Evolutionary conservation across 2,329 filamentous ascomycete genomes (phyloP), one percentile per base, ranked within the genome.

Genomic region (Pezicula radicicola): DNA sequence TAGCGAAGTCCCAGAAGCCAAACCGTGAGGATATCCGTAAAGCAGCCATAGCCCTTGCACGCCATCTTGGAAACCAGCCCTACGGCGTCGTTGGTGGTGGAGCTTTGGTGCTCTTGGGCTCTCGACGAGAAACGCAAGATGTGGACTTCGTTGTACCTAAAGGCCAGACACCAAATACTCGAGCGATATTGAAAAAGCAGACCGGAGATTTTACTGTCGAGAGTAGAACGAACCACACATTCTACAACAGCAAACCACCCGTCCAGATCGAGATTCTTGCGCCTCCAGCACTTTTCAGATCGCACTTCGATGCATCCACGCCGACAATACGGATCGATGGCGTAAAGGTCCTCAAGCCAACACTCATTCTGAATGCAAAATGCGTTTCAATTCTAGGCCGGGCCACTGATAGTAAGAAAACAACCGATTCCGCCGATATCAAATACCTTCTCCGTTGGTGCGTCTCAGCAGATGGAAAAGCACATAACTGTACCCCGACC

Each of bases 311-410:
- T 19, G 13, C 16, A 9, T 19, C 27, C 18, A 55, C 50, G 9
- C 37, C 50, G 6, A 33, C 37, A 15, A 7, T 55, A 9, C 8
- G 6, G 12, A 18, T 55, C 28, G 18, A 48, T 9, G 30, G 41
- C 30, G 47, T 48, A 16, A 55, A 53, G 16, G 40, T 55, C 19
- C 50, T 53, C 7, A 55, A 55, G 39, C 51, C 43, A 18, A 16
- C 50, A 8, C 42, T 55, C n/a, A 27, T 55, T 16, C 30, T 55
- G 21, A 55, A 53, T 21, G 53, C 51, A 18, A 53, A 50, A 33
- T 53, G 50, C 25, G 36, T 48, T 27, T 55, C 53, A 10, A 50
- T 55, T 15, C 3, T 50, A 3, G 33, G 30, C 8, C 33, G 53
- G 27, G 19, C 45, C 6, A 6, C 28, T 15, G 46, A 39, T 16